Evolutionary conservation across 1,284 basidiomycete genomes (phyloP).

Genomic region (Heterobasidion occidentale): DNA sequence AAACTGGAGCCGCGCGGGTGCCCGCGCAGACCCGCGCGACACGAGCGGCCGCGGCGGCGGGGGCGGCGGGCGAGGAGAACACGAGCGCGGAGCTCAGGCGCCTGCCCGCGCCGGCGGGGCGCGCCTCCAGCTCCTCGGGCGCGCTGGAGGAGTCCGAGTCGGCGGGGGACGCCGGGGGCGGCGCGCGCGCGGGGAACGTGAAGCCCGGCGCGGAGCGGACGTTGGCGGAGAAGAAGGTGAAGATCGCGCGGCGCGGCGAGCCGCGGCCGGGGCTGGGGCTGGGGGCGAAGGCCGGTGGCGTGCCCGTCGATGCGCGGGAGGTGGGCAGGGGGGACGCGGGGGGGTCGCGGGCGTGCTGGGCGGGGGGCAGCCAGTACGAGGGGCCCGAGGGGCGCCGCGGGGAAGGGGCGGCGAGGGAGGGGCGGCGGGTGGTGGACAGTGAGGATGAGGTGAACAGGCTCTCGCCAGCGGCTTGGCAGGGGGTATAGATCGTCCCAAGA

Average conservation of each 20-base stretch:
- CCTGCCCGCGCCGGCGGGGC: neutral
- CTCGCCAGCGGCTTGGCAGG: slow-evolving; percentile 49
- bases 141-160: neutral
- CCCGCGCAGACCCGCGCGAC: no score
- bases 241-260: slow-evolving; percentile 5
- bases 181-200: slow-evolving; percentile 6
- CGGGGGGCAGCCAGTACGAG: slow-evolving; percentile 8
- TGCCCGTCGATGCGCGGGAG: neutral
- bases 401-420: neutral
- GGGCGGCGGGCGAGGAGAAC: no score
- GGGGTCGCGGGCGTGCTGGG: neutral
- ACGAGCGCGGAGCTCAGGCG: neutral
- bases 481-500: slow-evolving; percentile 51
- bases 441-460: slow-evolving; percentile 27
- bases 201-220: slow-evolving; percentile 11
- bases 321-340: neutral
- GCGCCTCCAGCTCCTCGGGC: neutral
- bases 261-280: neutral
- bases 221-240: slow-evolving; percentile 11
- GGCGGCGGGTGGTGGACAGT: slow-evolving; percentile 14
- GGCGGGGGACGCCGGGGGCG: neutral
- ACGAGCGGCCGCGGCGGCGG: no score
- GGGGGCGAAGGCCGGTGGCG: neutral
- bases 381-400: slow-evolving; percentile 6
- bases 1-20: no score